These are phyloP conservation scores for Backusella macrospora DNA, from an alignment of 192 early-diverging fungal genomes.

Conservation along the genomic window DNA sequence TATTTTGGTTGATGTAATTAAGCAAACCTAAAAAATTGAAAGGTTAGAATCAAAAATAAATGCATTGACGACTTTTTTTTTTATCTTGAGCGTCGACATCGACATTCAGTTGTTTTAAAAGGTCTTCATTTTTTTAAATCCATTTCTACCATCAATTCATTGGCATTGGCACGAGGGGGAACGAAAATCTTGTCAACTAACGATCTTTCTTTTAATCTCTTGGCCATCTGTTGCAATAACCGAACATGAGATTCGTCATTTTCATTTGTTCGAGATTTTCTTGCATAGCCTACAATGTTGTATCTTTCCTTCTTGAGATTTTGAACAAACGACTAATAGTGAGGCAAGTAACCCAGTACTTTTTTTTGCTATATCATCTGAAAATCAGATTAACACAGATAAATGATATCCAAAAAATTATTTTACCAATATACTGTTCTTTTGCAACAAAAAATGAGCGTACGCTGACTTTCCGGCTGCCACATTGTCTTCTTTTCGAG, in stretches of 20 bases:
- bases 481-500: not conserved
- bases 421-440: conserved; percentile 14
- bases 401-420: conserved; percentile 22
- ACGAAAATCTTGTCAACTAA: conserved; percentile 14
- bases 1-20: too few species aligned
- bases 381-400: conserved; percentile 17
- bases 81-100: not conserved
- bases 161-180: not conserved
- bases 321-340: conserved; percentile 17
- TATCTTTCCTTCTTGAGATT: conserved; percentile 19
- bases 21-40: conserved; percentile 20
- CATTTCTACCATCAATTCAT: conserved; percentile 16
- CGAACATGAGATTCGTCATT: conserved; percentile 18
- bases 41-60: not conserved
- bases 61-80: not conserved
- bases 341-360: conserved; percentile 19
- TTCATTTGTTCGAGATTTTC: conserved; percentile 27
- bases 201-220: conserved; percentile 20
- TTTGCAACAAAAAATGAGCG: conserved; percentile 14
- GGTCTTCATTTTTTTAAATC: conserved; percentile 17
- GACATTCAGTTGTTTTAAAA: conserved; percentile 13
- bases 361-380: conserved; percentile 22
- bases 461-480: not conserved
- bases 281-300: conserved; percentile 24
- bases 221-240: conserved; percentile 23